Evolutionary conservation across 2,329 filamentous ascomycete genomes (phyloP).

Genomic region (Cladosporium sp.): DNA sequence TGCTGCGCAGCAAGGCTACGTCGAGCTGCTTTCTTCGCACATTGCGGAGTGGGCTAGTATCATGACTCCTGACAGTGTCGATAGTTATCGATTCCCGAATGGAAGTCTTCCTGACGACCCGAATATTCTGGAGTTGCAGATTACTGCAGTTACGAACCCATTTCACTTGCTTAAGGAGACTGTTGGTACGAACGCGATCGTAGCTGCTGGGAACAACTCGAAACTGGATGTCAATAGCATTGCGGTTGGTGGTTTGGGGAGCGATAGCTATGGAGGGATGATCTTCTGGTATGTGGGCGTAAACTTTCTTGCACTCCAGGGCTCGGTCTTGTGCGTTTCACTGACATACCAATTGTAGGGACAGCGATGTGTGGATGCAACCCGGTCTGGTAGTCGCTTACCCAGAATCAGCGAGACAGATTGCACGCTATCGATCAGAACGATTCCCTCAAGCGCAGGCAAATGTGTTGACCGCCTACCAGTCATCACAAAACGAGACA

Average conservation of each 20-base stretch:
- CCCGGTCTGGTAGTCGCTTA: conserved; percentile 66
- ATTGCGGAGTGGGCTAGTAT: conserved; percentile 63
- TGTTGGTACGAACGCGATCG: conserved; percentile 56
- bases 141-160: conserved; percentile 57
- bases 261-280: conserved; percentile 67
- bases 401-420: conserved; percentile 62
- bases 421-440: conserved; percentile 65
- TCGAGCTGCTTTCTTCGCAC: conserved; percentile 58
- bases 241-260: conserved; percentile 67
- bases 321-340: neutral
- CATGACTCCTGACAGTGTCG: conserved; percentile 63
- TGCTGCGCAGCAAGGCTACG: conserved; percentile 57
- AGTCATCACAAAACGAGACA: conserved; percentile 62
- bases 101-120: conserved; percentile 60
- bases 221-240: conserved; percentile 64
- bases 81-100: conserved; percentile 62
- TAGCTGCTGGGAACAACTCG: conserved; percentile 50
- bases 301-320: neutral
- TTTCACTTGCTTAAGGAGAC: conserved; percentile 61
- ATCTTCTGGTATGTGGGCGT: conserved; percentile 57
- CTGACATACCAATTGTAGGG: conserved; percentile 31
- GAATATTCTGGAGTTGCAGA: conserved; percentile 59
- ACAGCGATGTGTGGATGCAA: conserved; percentile 68
- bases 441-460: conserved; percentile 60
- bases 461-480: conserved; percentile 59